These are phyloP conservation scores for Fusarium torreyae DNA, from an alignment of 2,329 filamentous ascomycete genomes.

Conservation along the genomic window DNA sequence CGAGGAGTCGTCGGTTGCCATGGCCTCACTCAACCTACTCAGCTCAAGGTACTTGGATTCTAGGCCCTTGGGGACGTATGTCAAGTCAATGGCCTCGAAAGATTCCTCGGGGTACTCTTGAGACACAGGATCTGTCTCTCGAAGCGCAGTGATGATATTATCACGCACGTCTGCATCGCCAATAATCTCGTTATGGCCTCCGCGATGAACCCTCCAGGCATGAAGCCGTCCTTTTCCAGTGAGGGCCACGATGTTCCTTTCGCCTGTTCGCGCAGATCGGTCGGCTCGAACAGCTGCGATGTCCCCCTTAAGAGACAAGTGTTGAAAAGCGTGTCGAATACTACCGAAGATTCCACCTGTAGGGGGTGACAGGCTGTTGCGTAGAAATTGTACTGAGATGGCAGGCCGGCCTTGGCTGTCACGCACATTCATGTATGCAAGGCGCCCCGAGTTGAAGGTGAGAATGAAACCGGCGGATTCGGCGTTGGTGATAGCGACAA, in stretches of 20 bases:
- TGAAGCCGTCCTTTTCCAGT: slow-evolving; percentile 85
- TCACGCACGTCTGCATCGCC: slow-evolving; percentile 80
- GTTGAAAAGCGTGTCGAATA: slow-evolving; percentile 81
- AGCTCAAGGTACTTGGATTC: slow-evolving; percentile 66
- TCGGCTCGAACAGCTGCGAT: slow-evolving; percentile 86
- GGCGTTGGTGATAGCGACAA: slow-evolving; percentile 83
- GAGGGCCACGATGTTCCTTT: slow-evolving; percentile 86
- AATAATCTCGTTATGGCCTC: slow-evolving; percentile 83
- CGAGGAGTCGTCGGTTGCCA: slow-evolving; percentile 65
- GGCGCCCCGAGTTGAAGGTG: slow-evolving; percentile 85
- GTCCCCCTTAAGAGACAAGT: slow-evolving; percentile 79
- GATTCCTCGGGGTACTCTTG: slow-evolving; percentile 68
- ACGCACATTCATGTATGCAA: slow-evolving; percentile 88
- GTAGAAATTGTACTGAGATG: slow-evolving; percentile 84
- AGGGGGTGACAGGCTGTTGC: slow-evolving; percentile 69
- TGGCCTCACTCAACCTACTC: slow-evolving; percentile 66
- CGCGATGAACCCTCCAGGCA: slow-evolving; percentile 90
- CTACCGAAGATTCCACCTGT: slow-evolving; percentile 83
- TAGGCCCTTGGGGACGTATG: slow-evolving; percentile 72
- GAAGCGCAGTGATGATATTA: slow-evolving; percentile 74
- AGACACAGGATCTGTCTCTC: slow-evolving; percentile 65
- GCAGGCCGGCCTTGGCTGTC: slow-evolving; percentile 89
- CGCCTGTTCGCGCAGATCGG: slow-evolving; percentile 79
- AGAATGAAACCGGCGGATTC: slow-evolving; percentile 90
- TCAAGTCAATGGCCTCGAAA: slow-evolving; percentile 85